Evolutionary conservation across 148 eudicot genomes (phyloP).

Genomic region (Fagopyrum tataricum): DNA sequence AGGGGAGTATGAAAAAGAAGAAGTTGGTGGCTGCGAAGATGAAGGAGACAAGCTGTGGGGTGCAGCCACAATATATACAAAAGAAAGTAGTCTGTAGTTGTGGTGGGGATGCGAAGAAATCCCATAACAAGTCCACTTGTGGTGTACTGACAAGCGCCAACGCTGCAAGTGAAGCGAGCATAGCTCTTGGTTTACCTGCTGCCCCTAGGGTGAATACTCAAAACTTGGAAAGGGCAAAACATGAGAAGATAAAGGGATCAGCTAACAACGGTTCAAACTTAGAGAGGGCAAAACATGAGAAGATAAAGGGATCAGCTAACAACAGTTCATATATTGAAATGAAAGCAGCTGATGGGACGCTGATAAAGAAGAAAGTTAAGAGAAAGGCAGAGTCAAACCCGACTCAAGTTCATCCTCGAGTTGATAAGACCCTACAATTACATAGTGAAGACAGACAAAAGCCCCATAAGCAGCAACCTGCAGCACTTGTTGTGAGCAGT

Average conservation of each 20-base stretch:
- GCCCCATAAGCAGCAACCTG: conserved; percentile 10
- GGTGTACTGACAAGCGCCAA: background rate
- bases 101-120: conserved; percentile 4
- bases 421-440: background rate
- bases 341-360: conserved; percentile 1
- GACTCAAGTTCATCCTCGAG: background rate
- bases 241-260: conserved; percentile 6
- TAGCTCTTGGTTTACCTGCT: background rate
- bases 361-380: conserved; percentile 14
- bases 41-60: conserved; percentile 13
- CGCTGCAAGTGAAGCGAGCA: background rate
- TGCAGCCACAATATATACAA: conserved; percentile 8
- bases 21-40: background rate
- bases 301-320: conserved; percentile 1
- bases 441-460: background rate
- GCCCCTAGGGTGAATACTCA: background rate
- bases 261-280: background rate
- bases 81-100: conserved; percentile 1
- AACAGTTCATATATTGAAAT: background rate
- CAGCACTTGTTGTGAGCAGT: background rate
- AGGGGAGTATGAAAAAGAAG: conserved; percentile 14
- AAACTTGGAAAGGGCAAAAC: conserved; percentile 1
- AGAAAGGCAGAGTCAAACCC: conserved; percentile 8
- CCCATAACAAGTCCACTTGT: conserved; percentile 7
- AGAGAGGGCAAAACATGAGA: conserved; percentile 11